Evolutionary conservation across 495 filamentous ascomycete genomes (phyloP), one percentile per base, ranked within the genome.

Genomic region (Penicillium fimorum): DNA sequence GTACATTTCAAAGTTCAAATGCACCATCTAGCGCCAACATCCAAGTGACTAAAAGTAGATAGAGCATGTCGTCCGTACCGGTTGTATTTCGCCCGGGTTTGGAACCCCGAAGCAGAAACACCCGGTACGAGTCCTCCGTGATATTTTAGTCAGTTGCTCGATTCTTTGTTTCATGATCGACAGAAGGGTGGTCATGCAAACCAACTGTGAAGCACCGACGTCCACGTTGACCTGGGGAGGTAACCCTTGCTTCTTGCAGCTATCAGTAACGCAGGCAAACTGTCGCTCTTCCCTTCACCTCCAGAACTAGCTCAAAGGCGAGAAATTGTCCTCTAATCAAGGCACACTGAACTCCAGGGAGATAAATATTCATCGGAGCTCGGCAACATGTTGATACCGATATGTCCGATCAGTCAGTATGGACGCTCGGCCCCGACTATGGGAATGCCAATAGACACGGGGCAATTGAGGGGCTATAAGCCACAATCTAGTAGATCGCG

Each of bases 401-500:
- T 32, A 47, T 32, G 33, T 59, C 57, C 45, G 50, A 27, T 38
- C 20, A 50, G 20, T 27, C 22, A 40, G 30, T 55, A 58, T 55
- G 46, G 9, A 58, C 53, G 38, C 44, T 47, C 30, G 38, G 55
- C 38, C 49, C 55, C 49, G 49, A 50, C 12, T 25, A 38, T 22
- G 20, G 22, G 20, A 37, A 45, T 38, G 20, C 50, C 50, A 54
- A 38, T 54, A 13, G 52, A 29, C 32, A 54, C 41, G 29, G 42
- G 41, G 29, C 27, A 32, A 17, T 27, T 33, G 51, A 45, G 40
- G 51, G 52, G 52, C 24, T 9, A 29, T 7, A 54, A 54, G 52
- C 52, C 52, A 54, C 52, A 54, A 46, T 38, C 52, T 54, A 54
- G 42, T 47, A 35, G 52, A 54, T 54, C 52, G 52, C 43, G 32